A percentile compares a stretch with the other conserved stretches of the same genome.
phyloP scores from a whole-genome alignment of 331 rosid genomes.

The Phaseolus coccineus region DNA sequence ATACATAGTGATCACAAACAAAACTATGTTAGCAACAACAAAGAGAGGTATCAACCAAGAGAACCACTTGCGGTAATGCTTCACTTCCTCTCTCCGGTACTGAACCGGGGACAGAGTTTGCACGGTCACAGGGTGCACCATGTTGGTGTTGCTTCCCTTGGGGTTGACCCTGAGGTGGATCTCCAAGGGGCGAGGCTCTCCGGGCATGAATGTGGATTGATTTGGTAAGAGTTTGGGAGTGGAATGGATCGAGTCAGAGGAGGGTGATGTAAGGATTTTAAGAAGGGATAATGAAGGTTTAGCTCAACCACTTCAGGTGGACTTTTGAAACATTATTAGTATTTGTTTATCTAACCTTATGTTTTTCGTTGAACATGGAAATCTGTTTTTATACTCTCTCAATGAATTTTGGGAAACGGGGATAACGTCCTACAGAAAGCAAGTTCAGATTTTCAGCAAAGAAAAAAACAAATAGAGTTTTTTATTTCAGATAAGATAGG shows the following conservation, averaged over 20 bases:
- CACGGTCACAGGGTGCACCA: slow-evolving; percentile 62
- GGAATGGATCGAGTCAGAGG: not conserved
- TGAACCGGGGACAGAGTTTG: not conserved
- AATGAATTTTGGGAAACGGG: no score
- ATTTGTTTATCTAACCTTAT: not conserved
- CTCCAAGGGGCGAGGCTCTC: slow-evolving; percentile 44
- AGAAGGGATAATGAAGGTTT: not conserved
- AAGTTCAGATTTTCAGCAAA: no score
- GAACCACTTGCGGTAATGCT: slow-evolving; percentile 76
- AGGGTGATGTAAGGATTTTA: not conserved
- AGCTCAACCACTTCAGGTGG: slow-evolving; percentile 16
- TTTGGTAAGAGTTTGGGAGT: not conserved
- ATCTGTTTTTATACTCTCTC: no score
- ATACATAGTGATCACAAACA: slow-evolving; percentile 80
- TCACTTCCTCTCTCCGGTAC: slow-evolving; percentile 41
- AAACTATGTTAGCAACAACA: slow-evolving; percentile 62
- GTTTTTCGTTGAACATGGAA: not conserved
- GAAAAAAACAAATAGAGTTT: no score
- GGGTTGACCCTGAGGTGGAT: slow-evolving; percentile 61
- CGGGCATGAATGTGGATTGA: slow-evolving; percentile 52
- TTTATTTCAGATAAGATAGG: no score
- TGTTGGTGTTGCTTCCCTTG: slow-evolving; percentile 29
- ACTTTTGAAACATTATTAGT: not conserved
- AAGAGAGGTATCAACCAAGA: slow-evolving; percentile 82
- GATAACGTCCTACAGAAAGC: no score